Percentiles rank a stretch among this genome's conserved stretches.
Conservation (phyloP, 2,329 filamentous ascomycete genomes). For the Uncinocarpus reesii region DNA sequence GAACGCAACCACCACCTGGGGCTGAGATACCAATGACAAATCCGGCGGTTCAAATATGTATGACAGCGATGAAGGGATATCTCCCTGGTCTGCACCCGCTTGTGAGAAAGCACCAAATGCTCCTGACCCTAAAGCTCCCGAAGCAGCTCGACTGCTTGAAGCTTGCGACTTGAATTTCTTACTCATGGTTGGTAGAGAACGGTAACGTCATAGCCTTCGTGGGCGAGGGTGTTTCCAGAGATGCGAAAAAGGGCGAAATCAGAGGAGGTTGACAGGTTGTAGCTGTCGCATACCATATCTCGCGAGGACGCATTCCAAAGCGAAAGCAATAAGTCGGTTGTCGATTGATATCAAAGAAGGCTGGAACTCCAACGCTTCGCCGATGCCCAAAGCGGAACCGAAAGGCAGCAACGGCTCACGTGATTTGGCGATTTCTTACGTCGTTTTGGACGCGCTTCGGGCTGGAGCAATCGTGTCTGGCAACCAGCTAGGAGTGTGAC, state of each 20-base stretch:
- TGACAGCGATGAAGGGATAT: slow-evolving; percentile 56
- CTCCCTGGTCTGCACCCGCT: slow-evolving; percentile 31
- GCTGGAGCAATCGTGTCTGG: background rate
- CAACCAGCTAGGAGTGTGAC: too few species aligned
- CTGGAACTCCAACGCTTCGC: background rate
- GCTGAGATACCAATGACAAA: slow-evolving; percentile 63
- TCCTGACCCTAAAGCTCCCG: slow-evolving; percentile 37
- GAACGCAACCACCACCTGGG: slow-evolving; percentile 77
- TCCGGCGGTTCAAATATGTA: slow-evolving; percentile 82
- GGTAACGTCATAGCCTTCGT: background rate
- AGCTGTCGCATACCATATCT: background rate
- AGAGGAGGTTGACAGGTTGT: background rate
- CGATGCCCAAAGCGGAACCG: slow-evolving; percentile 5
- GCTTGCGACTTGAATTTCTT: slow-evolving; percentile 55
- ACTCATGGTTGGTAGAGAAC: slow-evolving; percentile 26
- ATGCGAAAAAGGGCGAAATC: slow-evolving; percentile 5
- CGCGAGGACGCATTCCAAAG: background rate
- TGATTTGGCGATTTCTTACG: slow-evolving; percentile 6
- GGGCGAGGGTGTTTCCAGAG: too few species aligned
- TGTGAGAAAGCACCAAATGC: slow-evolving; percentile 36
- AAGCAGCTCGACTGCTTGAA: slow-evolving; percentile 51
- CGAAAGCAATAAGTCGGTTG: background rate
- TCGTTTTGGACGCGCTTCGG: background rate
- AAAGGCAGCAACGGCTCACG: background rate
- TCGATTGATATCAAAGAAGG: background rate